phyloP scores from a whole-genome alignment of 257 asterid genomes.

The Nemophila menziesii region DNA sequence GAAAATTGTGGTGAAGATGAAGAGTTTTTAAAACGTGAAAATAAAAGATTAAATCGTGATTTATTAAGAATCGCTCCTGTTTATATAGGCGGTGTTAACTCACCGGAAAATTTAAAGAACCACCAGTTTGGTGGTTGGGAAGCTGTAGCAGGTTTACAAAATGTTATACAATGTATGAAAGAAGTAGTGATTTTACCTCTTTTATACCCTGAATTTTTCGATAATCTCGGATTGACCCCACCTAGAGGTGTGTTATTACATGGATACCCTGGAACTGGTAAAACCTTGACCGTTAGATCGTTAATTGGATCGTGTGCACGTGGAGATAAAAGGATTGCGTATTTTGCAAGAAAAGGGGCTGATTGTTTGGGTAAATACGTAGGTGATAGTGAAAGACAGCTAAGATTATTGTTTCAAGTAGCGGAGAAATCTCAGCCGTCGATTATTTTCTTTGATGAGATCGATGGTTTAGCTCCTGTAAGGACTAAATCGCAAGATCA shows the following conservation, averaged over 20 bases:
- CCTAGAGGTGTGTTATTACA: slow-evolving; percentile 98
- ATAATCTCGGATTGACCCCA: slow-evolving; percentile 77
- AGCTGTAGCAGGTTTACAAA: slow-evolving; percentile 94
- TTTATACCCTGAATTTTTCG: slow-evolving; percentile 78
- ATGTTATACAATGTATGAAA: slow-evolving; percentile 93
- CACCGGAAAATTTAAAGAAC: slow-evolving; percentile 28
- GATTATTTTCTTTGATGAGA: slow-evolving; percentile 93
- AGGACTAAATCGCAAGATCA: slow-evolving; percentile 90
- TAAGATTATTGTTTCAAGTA: slow-evolving; percentile 87
- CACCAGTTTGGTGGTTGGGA: slow-evolving; percentile 93
- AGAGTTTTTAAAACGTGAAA: slow-evolving; percentile 93
- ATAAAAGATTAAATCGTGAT: slow-evolving; percentile 98
- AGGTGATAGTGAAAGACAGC: slow-evolving; percentile 98
- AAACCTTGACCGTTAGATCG: slow-evolving; percentile 95
- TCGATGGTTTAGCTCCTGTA: slow-evolving; percentile 98
- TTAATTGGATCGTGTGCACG: slow-evolving; percentile 96
- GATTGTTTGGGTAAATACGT: slow-evolving; percentile 99
- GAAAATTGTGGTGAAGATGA: slow-evolving; percentile 99
- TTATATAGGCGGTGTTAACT: slow-evolving; percentile 72
- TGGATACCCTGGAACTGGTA: slow-evolving; percentile 99
- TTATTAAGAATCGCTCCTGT: slow-evolving; percentile 81
- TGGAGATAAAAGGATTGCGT: slow-evolving; percentile 90
- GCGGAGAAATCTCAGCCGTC: slow-evolving; percentile 99
- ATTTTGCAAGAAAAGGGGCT: slow-evolving; percentile 98
- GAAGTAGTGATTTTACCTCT: slow-evolving; percentile 96